Evolutionary conservation across 2,329 filamentous ascomycete species (phyloP).

Genomic region (Fusarium sp.): DNA sequence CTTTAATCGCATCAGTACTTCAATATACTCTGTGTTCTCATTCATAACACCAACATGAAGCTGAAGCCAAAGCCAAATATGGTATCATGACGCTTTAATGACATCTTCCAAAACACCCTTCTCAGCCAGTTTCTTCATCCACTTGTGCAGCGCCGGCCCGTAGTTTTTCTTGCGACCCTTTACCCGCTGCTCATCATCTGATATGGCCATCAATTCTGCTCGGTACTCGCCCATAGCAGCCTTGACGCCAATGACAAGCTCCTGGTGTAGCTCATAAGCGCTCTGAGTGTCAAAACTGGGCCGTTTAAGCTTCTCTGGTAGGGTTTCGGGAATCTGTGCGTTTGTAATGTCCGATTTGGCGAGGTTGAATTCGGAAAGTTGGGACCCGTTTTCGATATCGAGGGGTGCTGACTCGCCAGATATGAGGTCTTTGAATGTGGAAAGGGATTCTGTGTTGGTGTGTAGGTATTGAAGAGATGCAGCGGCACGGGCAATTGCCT

Average conservation of each 20-base stretch:
- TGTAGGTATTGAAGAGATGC: conserved; percentile 58
- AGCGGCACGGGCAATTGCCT: conserved; percentile 61
- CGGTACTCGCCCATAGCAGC: conserved; percentile 62
- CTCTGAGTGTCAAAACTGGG: conserved; percentile 33
- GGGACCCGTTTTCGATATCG: conserved; percentile 39
- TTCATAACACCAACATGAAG: neutral
- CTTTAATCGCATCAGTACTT: conserved; percentile 13
- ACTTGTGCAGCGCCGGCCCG: conserved; percentile 76
- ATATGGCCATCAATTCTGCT: conserved; percentile 62
- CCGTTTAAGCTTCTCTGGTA: conserved; percentile 33
- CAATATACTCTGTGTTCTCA: conserved; percentile 4
- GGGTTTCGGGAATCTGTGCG: conserved; percentile 32
- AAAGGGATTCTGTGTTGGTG: conserved; percentile 45
- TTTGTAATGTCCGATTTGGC: conserved; percentile 44
- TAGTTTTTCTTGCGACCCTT: conserved; percentile 76
- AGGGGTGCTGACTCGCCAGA: conserved; percentile 43
- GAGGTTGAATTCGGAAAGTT: conserved; percentile 53
- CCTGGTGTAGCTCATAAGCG: conserved; percentile 56
- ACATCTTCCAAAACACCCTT: conserved; percentile 71
- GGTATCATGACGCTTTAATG: conserved; percentile 47
- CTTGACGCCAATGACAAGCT: conserved; percentile 60
- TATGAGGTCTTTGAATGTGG: conserved; percentile 44
- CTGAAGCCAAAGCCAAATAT: neutral
- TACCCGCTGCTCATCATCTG: conserved; percentile 67
- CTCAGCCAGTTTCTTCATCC: conserved; percentile 78